Evolutionary conservation across 179 eudicot species (phyloP).

Genomic region (Actinidia arguta): DNA sequence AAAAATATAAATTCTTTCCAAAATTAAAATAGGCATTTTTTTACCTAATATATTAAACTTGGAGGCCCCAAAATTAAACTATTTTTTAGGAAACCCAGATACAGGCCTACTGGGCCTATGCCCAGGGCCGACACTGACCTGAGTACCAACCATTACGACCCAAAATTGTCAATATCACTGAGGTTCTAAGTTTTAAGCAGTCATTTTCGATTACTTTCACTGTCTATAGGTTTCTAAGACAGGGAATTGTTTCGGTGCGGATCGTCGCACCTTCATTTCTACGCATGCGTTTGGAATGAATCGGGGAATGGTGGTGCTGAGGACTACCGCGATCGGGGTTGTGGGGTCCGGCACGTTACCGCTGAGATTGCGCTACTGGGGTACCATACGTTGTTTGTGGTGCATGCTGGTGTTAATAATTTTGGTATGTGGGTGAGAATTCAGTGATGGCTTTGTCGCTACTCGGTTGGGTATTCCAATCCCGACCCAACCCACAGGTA

Average conservation of each 20-base stretch:
- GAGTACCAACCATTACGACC: constrained; percentile 47
- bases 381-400: constrained; percentile 57
- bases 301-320: constrained; percentile 60
- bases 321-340: constrained; percentile 13
- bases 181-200: constrained; percentile 38
- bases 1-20: too few species aligned
- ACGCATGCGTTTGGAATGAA: constrained; percentile 62
- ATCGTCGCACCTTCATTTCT: constrained; percentile 52
- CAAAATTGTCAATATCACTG: constrained; percentile 29
- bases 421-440: constrained; percentile 50
- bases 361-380: constrained; percentile 62
- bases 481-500: too few species aligned
- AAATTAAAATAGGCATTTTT: too few species aligned
- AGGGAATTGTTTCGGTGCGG: constrained; percentile 31
- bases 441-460: constrained; percentile 39
- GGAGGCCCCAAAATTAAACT: too few species aligned
- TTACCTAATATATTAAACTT: too few species aligned
- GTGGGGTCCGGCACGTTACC: constrained; percentile 41
- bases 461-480: too few species aligned
- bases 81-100: too few species aligned
- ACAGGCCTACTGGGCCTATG: too few species aligned
- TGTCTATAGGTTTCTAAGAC: constrained; percentile 24
- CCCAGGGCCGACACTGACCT: too few species aligned
- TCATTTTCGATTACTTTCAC: constrained; percentile 41
- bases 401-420: constrained; percentile 58